Conservation (phyloP, 345 rosid species). For the Euphorbia lathyris region DNA sequence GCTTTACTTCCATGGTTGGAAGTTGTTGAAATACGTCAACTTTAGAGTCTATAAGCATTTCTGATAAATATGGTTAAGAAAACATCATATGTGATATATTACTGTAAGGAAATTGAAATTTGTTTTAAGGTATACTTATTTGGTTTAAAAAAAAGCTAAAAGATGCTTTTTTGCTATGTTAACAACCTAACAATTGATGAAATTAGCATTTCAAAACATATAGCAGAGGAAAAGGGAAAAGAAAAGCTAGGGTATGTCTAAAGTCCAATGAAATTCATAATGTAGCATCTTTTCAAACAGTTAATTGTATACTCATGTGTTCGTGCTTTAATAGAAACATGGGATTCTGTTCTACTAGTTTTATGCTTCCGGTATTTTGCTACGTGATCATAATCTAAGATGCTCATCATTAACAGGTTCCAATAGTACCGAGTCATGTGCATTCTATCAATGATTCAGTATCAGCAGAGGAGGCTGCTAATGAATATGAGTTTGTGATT, state of each 20-base stretch:
- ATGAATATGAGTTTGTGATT: constrained; percentile 63
- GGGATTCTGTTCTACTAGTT: background rate
- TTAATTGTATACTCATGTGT: background rate
- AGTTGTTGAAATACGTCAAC: background rate
- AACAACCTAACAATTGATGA: too few species aligned
- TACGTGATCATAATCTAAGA: background rate
- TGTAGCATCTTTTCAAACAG: background rate
- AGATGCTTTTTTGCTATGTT: background rate
- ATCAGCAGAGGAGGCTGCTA: constrained; percentile 81
- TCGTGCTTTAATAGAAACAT: background rate
- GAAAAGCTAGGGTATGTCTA: too few species aligned
- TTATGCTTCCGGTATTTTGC: constrained; percentile 5
- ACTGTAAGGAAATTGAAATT: background rate
- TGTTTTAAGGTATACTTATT: background rate
- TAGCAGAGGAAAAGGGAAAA: background rate
- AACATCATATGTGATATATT: too few species aligned
- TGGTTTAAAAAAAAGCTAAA: background rate
- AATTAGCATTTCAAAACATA: background rate
- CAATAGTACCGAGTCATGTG: constrained; percentile 67
- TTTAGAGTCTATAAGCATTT: background rate
- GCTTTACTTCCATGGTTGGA: background rate
- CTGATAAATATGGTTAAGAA: background rate
- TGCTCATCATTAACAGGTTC: constrained; percentile 48
- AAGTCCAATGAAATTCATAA: background rate
- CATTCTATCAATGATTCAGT: constrained; percentile 75